Base-by-base conservation (phyloP, 2,329 filamentous ascomycete species). In the Conoideocrella luteorostrata region DNA sequence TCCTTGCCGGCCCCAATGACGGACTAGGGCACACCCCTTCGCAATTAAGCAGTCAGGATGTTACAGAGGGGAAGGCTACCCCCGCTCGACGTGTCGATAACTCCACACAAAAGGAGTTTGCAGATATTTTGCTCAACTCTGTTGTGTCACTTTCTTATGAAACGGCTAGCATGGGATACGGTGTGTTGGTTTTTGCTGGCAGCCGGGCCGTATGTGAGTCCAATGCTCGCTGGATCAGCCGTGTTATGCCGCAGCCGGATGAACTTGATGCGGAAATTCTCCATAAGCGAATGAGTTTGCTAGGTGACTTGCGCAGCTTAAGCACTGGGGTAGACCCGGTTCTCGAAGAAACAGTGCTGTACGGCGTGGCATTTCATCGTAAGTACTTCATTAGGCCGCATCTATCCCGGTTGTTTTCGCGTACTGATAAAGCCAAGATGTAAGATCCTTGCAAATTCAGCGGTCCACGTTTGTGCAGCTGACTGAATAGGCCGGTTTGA, bases 331-430 rank as follows among this genome's bases (percentile, higher is more conserved):
- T 88, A 17, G 86, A 90, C 56, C 70, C 75, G 2, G 70, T 72
- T 1, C 67, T 90, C 9, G 76, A 79, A 52, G 78, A 78, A 49
- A 86, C 80, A 0, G 67, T 89, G 3, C 66, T 75, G 0, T 70
- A 67, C 40, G 86, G 86, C 2, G 84, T 88, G 44, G 86, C 80
- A 12, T 89, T 88, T 60, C 86, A 90, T 59, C 82, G 79, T 81
- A 56, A 63, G 76, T 65, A 17, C 46, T 33, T n/a, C 30, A 5
- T 18, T 23, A 12, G 33, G 21, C 20, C 7, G 12, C n/a, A 38
- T 24, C 9, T 21, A 17, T 6, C 5, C 17, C 20, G 33, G 20
- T 4, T 10, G 15, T 13, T 23, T 2, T 23, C 18, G 4, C 24
- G 20, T 46, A 29, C 35, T 47, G 17, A 50, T 29, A 3, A 37